phyloP scores from a whole-genome alignment of 495 filamentous ascomycete genomes.

The Durotheca rogersii region DNA sequence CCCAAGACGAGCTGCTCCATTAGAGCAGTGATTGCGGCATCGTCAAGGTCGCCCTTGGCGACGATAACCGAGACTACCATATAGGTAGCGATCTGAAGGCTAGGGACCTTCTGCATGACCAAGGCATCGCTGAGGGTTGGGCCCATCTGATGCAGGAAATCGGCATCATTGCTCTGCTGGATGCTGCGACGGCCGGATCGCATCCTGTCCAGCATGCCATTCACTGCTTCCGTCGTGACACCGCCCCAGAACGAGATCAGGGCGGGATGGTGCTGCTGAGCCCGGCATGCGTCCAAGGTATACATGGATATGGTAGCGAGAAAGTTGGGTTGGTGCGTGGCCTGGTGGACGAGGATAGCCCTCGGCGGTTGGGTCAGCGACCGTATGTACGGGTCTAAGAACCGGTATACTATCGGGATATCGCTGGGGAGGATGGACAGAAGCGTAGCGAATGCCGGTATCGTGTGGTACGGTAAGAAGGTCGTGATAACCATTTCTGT shows the following conservation, averaged over 20 bases:
- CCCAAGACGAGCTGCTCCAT: constrained; percentile 82
- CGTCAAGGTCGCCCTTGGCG: constrained; percentile 73
- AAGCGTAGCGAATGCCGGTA: constrained; percentile 75
- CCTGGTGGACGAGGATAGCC: constrained; percentile 75
- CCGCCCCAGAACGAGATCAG: constrained; percentile 87
- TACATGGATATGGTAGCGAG: constrained; percentile 72
- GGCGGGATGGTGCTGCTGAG: constrained; percentile 68
- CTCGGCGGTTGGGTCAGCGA: constrained; percentile 73
- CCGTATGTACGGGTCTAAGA: constrained; percentile 79
- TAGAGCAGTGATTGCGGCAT: constrained; percentile 70
- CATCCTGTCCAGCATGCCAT: constrained; percentile 72
- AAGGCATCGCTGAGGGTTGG: constrained; percentile 76
- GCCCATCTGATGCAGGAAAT: constrained; percentile 70
- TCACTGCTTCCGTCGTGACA: constrained; percentile 75
- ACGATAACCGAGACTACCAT: constrained; percentile 85
- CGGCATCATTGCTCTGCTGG: constrained; percentile 73
- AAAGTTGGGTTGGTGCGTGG: constrained; percentile 68
- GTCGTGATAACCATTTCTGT: constrained; percentile 75
- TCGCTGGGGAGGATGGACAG: constrained; percentile 76
- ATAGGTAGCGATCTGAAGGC: constrained; percentile 80
- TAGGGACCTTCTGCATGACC: constrained; percentile 66
- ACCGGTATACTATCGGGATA: constrained; percentile 72
- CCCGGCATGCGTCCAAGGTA: constrained; percentile 64
- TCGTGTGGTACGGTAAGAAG: constrained; percentile 88
- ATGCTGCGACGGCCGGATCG: constrained; percentile 67